phyloP scores from a whole-genome alignment of 1,284 basidiomycete species.

The Termitomyces sp. region DNA sequence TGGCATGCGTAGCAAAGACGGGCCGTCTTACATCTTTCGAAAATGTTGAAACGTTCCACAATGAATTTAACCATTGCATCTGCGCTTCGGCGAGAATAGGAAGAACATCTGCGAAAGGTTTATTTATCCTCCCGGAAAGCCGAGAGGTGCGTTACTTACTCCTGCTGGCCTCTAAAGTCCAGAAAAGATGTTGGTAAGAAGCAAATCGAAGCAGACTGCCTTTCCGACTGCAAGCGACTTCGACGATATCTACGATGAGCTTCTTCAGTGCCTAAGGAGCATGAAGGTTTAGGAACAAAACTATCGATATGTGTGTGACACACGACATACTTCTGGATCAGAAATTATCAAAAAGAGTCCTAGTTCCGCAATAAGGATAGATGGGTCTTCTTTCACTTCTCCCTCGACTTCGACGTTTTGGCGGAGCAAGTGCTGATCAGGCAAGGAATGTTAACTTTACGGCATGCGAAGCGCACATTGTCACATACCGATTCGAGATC shows the following conservation, averaged over 20 bases:
- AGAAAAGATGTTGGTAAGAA: conserved; percentile 52
- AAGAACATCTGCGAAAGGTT: conserved; percentile 26
- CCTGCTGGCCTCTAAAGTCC: conserved; percentile 38
- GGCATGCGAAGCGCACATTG: not conserved
- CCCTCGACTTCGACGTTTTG: conserved; percentile 7
- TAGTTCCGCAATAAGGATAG: conserved; percentile 20
- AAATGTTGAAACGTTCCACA: conserved; percentile 35
- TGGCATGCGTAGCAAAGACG: conserved; percentile 4
- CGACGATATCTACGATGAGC: conserved; percentile 30
- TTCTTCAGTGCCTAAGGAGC: conserved; percentile 8
- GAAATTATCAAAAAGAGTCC: conserved; percentile 9
- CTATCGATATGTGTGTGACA: not conserved
- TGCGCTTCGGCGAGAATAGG: conserved; percentile 30
- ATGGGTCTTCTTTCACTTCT: conserved; percentile 9
- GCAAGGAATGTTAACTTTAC: not conserved
- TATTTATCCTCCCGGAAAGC: not conserved
- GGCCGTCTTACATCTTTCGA: conserved; percentile 20
- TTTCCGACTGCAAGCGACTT: conserved; percentile 28
- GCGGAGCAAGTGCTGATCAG: conserved; percentile 9
- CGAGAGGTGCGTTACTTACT: conserved; percentile 26
- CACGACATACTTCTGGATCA: conserved; percentile 5
- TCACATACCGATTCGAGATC: conserved; percentile 18
- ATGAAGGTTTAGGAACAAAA: not conserved
- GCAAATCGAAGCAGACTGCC: conserved; percentile 40
- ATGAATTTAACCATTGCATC: conserved; percentile 45